Conservation (phyloP, 1,284 basidiomycete genomes). For the Coniferiporia weirii region DNA sequence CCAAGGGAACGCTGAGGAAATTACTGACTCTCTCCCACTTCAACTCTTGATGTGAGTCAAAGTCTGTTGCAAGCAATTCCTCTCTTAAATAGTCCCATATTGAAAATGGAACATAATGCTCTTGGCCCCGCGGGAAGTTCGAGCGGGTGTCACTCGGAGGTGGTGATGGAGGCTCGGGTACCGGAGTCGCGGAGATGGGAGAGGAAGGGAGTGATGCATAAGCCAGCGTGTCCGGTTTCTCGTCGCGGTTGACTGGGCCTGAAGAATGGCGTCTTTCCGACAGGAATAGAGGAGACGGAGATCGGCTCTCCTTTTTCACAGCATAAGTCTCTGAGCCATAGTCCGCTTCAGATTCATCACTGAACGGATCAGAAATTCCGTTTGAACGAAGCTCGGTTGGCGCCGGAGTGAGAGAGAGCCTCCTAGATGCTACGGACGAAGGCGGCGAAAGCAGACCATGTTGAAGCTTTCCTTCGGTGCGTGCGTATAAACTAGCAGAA, state of each 20-base stretch:
- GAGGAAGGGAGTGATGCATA: slow-evolving; percentile 71
- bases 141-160: slow-evolving; percentile 20
- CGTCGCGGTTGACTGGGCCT: not conserved
- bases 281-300: slow-evolving; percentile 12
- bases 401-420: slow-evolving; percentile 4
- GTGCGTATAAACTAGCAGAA: not conserved
- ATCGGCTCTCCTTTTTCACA: slow-evolving; percentile 12
- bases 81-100: slow-evolving; percentile 91
- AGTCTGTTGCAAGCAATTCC: slow-evolving; percentile 83
- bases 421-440: not conserved
- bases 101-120: slow-evolving; percentile 54
- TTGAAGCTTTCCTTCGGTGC: not conserved
- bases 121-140: slow-evolving; percentile 17
- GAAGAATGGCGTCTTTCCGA: slow-evolving; percentile 4
- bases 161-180: slow-evolving; percentile 24
- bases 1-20: slow-evolving; percentile 89
- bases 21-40: slow-evolving; percentile 99
- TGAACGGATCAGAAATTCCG: not conserved
- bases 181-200: slow-evolving; percentile 49
- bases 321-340: slow-evolving; percentile 4
- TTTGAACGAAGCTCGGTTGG: not conserved
- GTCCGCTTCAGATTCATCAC: slow-evolving; percentile 4
- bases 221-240: slow-evolving; percentile 26
- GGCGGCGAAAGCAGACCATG: not conserved
- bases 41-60: slow-evolving; percentile 88